A percentile compares a stretch with the other conserved stretches of the same genome.
Evolutionary conservation across 148 eudicot genomes (phyloP).

Genomic region (Beta vulgaris): DNA sequence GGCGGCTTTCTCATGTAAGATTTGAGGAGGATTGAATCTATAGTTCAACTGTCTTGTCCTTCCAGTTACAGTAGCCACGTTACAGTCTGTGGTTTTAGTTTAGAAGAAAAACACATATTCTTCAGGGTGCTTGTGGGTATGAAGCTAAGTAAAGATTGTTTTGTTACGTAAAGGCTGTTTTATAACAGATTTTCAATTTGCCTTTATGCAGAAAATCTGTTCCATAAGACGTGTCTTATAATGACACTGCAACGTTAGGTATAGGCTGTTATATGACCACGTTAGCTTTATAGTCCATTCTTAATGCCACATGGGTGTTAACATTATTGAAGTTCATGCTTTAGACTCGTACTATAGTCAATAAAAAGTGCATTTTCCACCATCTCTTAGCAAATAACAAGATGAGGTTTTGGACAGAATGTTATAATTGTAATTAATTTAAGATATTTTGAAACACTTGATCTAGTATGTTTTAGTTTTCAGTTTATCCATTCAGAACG

Average conservation of each 20-base stretch:
- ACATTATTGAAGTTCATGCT: background rate
- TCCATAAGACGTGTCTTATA: background rate
- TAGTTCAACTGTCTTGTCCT: background rate
- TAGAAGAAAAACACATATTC: background rate
- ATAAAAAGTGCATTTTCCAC: too few relatives aligned
- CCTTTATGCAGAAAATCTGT: background rate
- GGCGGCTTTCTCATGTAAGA: too few relatives aligned
- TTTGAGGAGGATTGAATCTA: background rate
- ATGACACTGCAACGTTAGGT: background rate
- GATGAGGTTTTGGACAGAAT: too few relatives aligned
- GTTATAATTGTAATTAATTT: too few relatives aligned
- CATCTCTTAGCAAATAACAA: too few relatives aligned
- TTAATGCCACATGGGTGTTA: background rate
- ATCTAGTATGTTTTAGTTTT: background rate
- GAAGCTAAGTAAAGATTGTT: background rate
- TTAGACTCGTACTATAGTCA: background rate
- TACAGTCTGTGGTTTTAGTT: background rate
- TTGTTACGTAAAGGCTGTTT: background rate
- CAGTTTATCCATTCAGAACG: background rate
- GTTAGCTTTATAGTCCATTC: background rate
- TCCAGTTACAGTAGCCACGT: background rate
- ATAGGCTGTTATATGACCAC: background rate
- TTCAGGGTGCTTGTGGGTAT: background rate
- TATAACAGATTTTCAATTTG: background rate
- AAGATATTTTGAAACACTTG: background rate